A percentile compares a stretch with the other conserved stretches of the same genome.
Evolutionary conservation across 768 basidiomycete genomes (phyloP).

Genomic region (Lactarius deliciosus): DNA sequence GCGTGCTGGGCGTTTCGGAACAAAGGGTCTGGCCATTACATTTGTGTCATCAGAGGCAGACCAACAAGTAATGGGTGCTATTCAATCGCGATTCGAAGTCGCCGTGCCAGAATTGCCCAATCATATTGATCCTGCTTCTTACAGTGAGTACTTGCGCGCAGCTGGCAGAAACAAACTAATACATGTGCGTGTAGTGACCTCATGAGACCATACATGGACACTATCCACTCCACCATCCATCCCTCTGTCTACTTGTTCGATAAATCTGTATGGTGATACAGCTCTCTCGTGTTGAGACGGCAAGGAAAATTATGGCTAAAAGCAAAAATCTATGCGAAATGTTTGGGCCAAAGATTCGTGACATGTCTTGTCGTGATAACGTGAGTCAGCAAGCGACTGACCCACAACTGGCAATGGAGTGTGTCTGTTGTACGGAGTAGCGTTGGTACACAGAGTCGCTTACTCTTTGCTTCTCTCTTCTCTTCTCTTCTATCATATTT

Average conservation of each 20-base stretch:
- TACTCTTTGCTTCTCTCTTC: background rate
- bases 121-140: constrained; percentile 90
- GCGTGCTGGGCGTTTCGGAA: constrained; percentile 98
- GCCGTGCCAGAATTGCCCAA: constrained; percentile 94
- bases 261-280: constrained; percentile 24
- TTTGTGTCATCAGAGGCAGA: constrained; percentile 93
- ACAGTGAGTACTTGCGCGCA: constrained; percentile 62
- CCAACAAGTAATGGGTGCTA: constrained; percentile 89
- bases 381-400: background rate
- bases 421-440: constrained; percentile 1
- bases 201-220: constrained; percentile 31
- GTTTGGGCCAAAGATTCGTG: background rate
- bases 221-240: constrained; percentile 7
- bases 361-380: background rate
- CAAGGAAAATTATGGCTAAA: background rate
- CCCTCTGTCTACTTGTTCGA: constrained; percentile 20
- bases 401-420: constrained; percentile 1
- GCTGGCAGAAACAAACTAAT: background rate
- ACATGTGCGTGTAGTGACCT: constrained; percentile 40
- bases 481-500: constrained; percentile 1
- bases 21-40: constrained; percentile 97
- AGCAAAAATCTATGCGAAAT: background rate
- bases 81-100: constrained; percentile 96
- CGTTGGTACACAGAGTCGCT: background rate
- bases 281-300: constrained; percentile 7